phyloP scores from a whole-genome alignment of 768 basidiomycete genomes.

The Lepiota venenata region DNA sequence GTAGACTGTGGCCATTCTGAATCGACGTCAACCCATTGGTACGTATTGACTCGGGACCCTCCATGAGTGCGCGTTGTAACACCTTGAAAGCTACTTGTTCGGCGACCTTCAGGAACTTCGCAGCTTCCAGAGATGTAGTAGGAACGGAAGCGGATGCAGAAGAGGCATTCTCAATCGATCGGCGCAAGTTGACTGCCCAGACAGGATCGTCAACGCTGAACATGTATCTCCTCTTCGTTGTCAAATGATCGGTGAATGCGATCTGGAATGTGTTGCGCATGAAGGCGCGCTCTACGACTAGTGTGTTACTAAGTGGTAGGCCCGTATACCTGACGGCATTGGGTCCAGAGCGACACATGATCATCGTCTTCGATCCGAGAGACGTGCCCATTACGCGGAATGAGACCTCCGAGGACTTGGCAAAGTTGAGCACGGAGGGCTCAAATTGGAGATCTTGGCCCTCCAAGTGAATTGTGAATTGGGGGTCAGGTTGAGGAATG shows the following conservation, averaged over 20 bases:
- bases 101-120: slow-evolving; percentile 60
- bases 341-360: slow-evolving; percentile 79
- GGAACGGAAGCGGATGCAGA: slow-evolving; percentile 27
- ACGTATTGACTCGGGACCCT: slow-evolving; percentile 18
- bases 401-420: slow-evolving; percentile 73
- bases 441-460: slow-evolving; percentile 91
- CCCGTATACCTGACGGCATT: slow-evolving; percentile 83
- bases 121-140: slow-evolving; percentile 28
- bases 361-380: slow-evolving; percentile 78
- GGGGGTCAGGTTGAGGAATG: slow-evolving; percentile 82
- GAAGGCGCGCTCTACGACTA: slow-evolving; percentile 87
- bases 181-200: slow-evolving; percentile 67
- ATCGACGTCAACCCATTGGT: slow-evolving; percentile 16
- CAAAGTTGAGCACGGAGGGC: slow-evolving; percentile 78
- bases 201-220: slow-evolving; percentile 86
- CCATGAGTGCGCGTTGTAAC: slow-evolving; percentile 80
- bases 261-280: slow-evolving; percentile 97
- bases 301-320: slow-evolving; percentile 71
- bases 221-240: slow-evolving; percentile 84
- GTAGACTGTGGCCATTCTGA: slow-evolving; percentile 9
- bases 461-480: slow-evolving; percentile 76
- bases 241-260: slow-evolving; percentile 69
- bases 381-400: slow-evolving; percentile 89
- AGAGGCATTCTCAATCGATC: slow-evolving; percentile 58
- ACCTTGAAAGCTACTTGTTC: slow-evolving; percentile 78